Conservation (phyloP, 1,284 basidiomycete genomes). For the Uromyces viciae-fabae region DNA sequence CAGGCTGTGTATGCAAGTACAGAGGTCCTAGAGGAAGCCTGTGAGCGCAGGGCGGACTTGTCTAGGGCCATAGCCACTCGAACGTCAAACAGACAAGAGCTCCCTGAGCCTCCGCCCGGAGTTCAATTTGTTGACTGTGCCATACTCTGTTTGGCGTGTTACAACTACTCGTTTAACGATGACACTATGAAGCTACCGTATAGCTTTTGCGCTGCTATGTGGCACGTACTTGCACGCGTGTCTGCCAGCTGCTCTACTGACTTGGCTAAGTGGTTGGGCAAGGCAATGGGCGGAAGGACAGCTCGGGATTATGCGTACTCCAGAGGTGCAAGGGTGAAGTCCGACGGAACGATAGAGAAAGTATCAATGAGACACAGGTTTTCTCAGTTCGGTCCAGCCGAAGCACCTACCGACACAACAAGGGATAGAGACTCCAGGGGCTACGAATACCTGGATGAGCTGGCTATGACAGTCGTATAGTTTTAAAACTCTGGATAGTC, state of each 20-base stretch:
- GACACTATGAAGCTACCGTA: neutral
- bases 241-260: neutral
- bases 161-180: neutral
- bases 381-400: no score
- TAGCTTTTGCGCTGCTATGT: neutral
- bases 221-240: neutral
- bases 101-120: neutral
- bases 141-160: constrained; percentile 1
- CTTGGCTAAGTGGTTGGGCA: neutral
- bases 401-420: no score
- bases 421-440: no score
- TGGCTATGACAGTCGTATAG: no score
- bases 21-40: neutral
- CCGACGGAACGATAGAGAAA: no score
- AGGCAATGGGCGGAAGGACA: neutral
- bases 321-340: no score
- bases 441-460: no score
- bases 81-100: constrained; percentile 2
- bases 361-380: no score
- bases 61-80: neutral
- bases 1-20: neutral
- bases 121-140: constrained; percentile 13
- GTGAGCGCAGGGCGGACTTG: neutral
- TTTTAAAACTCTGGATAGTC: no score
- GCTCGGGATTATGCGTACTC: no score